Base-by-base conservation (phyloP, 805 yeast species). In the Blastobotrys chiropterorum region DNA sequence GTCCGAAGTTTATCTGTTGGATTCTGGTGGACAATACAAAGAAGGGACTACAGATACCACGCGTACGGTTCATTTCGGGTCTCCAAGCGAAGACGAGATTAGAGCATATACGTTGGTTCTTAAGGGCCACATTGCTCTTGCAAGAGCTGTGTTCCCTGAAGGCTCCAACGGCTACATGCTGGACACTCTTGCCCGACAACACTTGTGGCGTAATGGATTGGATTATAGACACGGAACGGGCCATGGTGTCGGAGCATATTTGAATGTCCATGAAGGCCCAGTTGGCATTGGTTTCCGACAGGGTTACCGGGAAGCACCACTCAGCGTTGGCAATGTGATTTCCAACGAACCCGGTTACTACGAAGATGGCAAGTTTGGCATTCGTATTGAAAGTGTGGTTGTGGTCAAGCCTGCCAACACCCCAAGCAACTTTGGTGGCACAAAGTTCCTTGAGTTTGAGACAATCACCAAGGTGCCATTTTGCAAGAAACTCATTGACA, bases 11-110 rank as follows among this genome's bases (percentile, higher is more conserved):
- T 90, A 85, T 59, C 72, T 94, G 56, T 73, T 87, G 54, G 99
- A 94, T 67, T 81, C 96, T 1, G 99, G 99, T 2, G 87, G 94
- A 0, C 99, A 94, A 62, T 92, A 80, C 63, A 66, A 85, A 19
- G 96, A 90, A 62, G 99, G 99, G 8, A 94, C 99, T 0, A 94
- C 99, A 0, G 99, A 94, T 65, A 88, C 92, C 22, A 94, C 99
- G 0, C 77, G 99, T 60, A 89, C 97, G 0, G 68, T 82, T 47
- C 92, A 87, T 65, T 85, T 89, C 64, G 71, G 71, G 7, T 66
- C 68, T 1, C 87, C 92, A 14, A 61, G 77, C 0, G 60, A 59
- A 15, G 85, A 85, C 56, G 84, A 85, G 63, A 73, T 70, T 38
- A 77, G 75, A 56, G 82, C 82, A 49, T 92, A 88, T 67, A 86